phyloP scores from a whole-genome alignment of 495 filamentous ascomycete species.

The Penicillium daleae region DNA sequence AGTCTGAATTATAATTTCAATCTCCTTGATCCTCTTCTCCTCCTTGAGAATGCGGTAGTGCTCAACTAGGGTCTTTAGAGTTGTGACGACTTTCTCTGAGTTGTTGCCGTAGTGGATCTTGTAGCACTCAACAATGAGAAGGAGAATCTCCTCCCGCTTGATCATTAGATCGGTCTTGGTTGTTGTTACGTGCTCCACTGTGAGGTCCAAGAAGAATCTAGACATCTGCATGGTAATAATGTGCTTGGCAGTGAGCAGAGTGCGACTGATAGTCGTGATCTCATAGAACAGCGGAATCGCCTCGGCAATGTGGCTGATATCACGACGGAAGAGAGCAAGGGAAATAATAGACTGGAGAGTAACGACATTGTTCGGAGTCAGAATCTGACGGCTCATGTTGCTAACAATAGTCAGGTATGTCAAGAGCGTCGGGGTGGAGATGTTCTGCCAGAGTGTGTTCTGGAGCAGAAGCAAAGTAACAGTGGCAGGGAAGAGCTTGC shows the following conservation, averaged over 20 bases:
- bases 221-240: slow-evolving; percentile 40
- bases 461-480: slow-evolving; percentile 33
- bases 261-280: slow-evolving; percentile 32
- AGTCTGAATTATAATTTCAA: slow-evolving; percentile 16
- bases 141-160: slow-evolving; percentile 34
- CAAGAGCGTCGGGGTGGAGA: slow-evolving; percentile 32
- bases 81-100: slow-evolving; percentile 36
- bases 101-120: slow-evolving; percentile 39
- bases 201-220: slow-evolving; percentile 37
- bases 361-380: slow-evolving; percentile 28
- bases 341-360: slow-evolving; percentile 35
- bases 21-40: slow-evolving; percentile 28
- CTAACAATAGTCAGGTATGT: slow-evolving; percentile 32
- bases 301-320: slow-evolving; percentile 19
- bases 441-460: slow-evolving; percentile 38
- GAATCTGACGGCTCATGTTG: slow-evolving; percentile 31
- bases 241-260: slow-evolving; percentile 31
- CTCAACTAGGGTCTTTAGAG: slow-evolving; percentile 34
- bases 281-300: slow-evolving; percentile 28
- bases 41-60: slow-evolving; percentile 38
- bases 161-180: slow-evolving; percentile 43
- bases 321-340: slow-evolving; percentile 29
- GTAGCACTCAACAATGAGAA: slow-evolving; percentile 42
- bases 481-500: slow-evolving; percentile 32
- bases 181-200: slow-evolving; percentile 29